Evolutionary conservation across 2,329 filamentous ascomycete species (phyloP), one percentile per base, ranked within the genome.

Genomic region (Fusarium sp.): DNA sequence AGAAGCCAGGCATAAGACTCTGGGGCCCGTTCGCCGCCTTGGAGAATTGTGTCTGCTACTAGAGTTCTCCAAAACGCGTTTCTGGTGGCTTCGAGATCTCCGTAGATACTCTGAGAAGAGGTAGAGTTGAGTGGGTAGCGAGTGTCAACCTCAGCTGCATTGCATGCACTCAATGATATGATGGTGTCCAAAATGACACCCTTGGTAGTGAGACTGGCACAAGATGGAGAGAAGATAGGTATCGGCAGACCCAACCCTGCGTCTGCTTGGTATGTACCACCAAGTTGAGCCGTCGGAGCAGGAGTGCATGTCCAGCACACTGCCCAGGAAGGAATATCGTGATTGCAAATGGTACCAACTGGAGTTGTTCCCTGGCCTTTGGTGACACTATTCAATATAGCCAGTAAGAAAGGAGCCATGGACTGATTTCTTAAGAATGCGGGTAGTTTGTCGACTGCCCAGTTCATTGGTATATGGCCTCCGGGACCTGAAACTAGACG

Each of bases 231-330:
- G 5, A 11, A 4, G 2, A 62, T 11, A 32, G 47, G 11, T 3
- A 18, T 15, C n/a, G 47, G 14, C 1, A 8, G n/a, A 4, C 32
- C n/a, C 1, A 66, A 3, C 0, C 5, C 7, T 6, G 4, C 7
- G 11, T 66, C 62, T 12, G 62, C 36, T 30, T 28, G 22, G 14
- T 69, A 69, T 10, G 3, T 0, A 1, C 62, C 55, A 4, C 42
- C 24, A 15, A 66, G 54, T 6, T 55, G 66, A 17, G 26, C 32
- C 10, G 30, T 45, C 9, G 62, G 66, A 17, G 38, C n/a, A 3
- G 66, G 48, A 6, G 54, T 20, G 20, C 66, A 69, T 17, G 55
- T 44, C 66, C 66, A 69, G 9, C 66, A 69, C 1, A 69, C 41
- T 1, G 28, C 24, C 66, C 66, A 69, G 1, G 66, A 66, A 1